Conservation (phyloP, 768 basidiomycete genomes). For the Boletus barrowsii region DNA sequence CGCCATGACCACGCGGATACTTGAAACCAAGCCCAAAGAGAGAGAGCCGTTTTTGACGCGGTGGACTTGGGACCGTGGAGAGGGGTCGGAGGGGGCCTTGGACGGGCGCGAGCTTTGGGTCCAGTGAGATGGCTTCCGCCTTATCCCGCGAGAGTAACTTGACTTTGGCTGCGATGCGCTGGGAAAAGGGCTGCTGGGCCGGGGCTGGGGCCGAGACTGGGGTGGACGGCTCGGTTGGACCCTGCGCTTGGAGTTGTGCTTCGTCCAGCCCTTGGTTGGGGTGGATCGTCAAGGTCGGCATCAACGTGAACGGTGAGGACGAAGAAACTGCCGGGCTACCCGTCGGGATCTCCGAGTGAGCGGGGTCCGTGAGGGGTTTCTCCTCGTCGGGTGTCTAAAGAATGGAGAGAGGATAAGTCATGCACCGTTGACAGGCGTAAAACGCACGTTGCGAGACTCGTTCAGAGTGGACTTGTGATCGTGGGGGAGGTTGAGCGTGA, state of each 20-base stretch:
- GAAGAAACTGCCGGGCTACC: slow-evolving; percentile 14
- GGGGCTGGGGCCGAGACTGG: not conserved
- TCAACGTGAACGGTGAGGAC: slow-evolving; percentile 9
- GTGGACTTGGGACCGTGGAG: slow-evolving; percentile 20
- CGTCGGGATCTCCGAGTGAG: slow-evolving; percentile 1
- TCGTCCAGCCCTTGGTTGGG: not conserved
- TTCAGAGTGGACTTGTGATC: not conserved
- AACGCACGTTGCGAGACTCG: slow-evolving; percentile 16
- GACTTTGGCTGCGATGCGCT: slow-evolving; percentile 14
- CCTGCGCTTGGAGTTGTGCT: not conserved
- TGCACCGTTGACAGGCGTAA: not conserved
- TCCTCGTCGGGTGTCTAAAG: slow-evolving; percentile 15
- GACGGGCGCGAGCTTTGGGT: slow-evolving; percentile 33
- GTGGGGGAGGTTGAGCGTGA: slow-evolving; percentile 20
- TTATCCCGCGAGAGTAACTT: slow-evolving; percentile 24
- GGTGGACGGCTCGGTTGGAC: not conserved
- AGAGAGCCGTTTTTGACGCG: slow-evolving; percentile 13
- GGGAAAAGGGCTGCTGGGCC: slow-evolving; percentile 3
- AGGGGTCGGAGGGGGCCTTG: slow-evolving; percentile 31
- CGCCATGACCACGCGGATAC: not conserved
- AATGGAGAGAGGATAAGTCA: not conserved
- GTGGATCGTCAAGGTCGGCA: slow-evolving; percentile 13
- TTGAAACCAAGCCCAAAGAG: slow-evolving; percentile 24
- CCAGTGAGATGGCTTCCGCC: slow-evolving; percentile 23
- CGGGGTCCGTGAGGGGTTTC: slow-evolving; percentile 14